Evolutionary conservation across 148 eudicot species (phyloP).

Genomic region (Silene uniflora): DNA sequence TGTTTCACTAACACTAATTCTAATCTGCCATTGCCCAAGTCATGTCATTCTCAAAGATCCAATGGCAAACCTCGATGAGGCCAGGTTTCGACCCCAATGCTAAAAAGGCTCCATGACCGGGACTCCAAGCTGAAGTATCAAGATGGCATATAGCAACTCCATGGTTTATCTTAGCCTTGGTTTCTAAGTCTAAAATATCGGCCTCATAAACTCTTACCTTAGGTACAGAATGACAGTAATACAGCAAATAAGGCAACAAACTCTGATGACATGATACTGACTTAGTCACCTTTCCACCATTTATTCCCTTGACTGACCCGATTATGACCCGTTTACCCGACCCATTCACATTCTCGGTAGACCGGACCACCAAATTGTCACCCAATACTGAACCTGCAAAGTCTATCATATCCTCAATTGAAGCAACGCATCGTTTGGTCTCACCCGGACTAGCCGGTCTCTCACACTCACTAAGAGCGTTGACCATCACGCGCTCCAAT

Average conservation of each 20-base stretch:
- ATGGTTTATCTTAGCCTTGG: constrained; percentile 48
- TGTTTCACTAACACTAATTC: not conserved
- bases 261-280: constrained; percentile 96
- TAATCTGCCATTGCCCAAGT: constrained; percentile 65
- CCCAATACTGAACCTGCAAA: constrained; percentile 66
- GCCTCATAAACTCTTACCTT: constrained; percentile 77
- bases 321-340: constrained; percentile 54
- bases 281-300: constrained; percentile 69
- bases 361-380: constrained; percentile 45
- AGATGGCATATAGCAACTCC: constrained; percentile 84
- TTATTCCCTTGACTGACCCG: constrained; percentile 59
- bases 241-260: constrained; percentile 71
- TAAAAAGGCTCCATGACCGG: constrained; percentile 70
- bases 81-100: constrained; percentile 75
- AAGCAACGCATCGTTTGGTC: constrained; percentile 75
- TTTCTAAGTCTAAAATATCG: constrained; percentile 54
- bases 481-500: constrained; percentile 37
- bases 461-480: constrained; percentile 67
- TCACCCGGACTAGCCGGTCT: constrained; percentile 60
- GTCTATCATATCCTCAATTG: constrained; percentile 86
- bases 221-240: constrained; percentile 95
- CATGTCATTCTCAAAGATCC: constrained; percentile 94
- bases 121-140: constrained; percentile 85
- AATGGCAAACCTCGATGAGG: constrained; percentile 85
- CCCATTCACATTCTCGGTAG: constrained; percentile 57